phyloP scores from a whole-genome alignment of 345 rosid genomes.

The Gossypium herbaceum region DNA sequence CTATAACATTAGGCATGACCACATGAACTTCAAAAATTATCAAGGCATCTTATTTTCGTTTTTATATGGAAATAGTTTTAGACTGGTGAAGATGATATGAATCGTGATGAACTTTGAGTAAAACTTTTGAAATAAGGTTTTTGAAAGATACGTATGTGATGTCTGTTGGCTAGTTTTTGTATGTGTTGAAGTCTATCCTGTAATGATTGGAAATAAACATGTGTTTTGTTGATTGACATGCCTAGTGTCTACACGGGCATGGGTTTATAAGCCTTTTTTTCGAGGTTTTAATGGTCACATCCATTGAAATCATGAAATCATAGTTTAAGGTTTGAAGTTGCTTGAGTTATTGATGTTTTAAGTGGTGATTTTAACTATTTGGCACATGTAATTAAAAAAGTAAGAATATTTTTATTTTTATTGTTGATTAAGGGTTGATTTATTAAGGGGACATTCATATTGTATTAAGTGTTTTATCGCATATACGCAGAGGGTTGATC shows the following conservation, averaged over 20 bases:
- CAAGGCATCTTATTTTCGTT: background rate
- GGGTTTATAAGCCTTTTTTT: background rate
- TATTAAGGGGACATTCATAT: background rate
- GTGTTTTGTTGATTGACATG: background rate
- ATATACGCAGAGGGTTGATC: no score
- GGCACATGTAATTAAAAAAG: no score
- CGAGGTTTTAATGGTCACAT: background rate
- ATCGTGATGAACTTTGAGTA: background rate
- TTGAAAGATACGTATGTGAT: background rate
- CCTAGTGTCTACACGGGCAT: background rate
- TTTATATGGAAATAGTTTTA: background rate
- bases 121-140: background rate
- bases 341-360: conserved; percentile 2
- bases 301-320: background rate
- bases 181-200: background rate
- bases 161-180: background rate
- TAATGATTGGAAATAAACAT: background rate
- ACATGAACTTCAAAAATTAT: background rate
- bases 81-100: background rate
- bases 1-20: background rate
- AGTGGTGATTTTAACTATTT: background rate
- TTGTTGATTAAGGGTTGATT: background rate
- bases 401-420: no score
- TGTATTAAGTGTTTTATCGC: background rate
- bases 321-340: background rate